Conservation (phyloP, 768 basidiomycete species). For the Rhodosporidiobolus odoratus region DNA sequence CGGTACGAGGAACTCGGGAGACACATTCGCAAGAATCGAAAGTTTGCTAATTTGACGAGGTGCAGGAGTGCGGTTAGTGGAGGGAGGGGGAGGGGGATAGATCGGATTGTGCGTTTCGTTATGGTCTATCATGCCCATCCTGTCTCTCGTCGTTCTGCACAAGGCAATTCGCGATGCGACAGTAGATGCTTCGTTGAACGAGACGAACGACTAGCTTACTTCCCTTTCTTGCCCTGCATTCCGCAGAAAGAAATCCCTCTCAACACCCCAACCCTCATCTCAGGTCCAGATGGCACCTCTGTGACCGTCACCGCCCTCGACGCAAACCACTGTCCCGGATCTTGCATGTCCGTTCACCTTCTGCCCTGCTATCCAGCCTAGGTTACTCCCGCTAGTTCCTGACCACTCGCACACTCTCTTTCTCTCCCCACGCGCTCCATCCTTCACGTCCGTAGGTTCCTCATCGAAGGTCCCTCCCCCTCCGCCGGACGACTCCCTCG, state of each 20-base stretch:
- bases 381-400: background rate
- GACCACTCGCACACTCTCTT: background rate
- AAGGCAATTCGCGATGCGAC: background rate
- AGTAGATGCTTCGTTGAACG: background rate
- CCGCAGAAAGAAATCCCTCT: constrained; percentile 58
- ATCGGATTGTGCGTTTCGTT: constrained; percentile 21
- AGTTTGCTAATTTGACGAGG: constrained; percentile 63
- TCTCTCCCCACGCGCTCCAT: background rate
- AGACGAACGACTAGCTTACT: no score
- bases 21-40: constrained; percentile 53
- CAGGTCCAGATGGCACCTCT: constrained; percentile 52
- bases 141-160: no score
- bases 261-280: constrained; percentile 60
- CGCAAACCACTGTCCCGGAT: constrained; percentile 92
- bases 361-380: background rate
- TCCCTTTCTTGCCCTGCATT: no score
- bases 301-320: constrained; percentile 76
- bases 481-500: constrained; percentile 45
- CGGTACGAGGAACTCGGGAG: constrained; percentile 55
- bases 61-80: constrained; percentile 86
- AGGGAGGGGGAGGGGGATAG: constrained; percentile 55
- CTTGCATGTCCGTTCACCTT: constrained; percentile 65
- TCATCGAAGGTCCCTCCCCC: constrained; percentile 56
- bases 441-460: constrained; percentile 15
- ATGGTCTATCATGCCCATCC: no score